Base-by-base conservation (phyloP, 2,329 filamentous ascomycete species). In the Penicillium capsulatum region DNA sequence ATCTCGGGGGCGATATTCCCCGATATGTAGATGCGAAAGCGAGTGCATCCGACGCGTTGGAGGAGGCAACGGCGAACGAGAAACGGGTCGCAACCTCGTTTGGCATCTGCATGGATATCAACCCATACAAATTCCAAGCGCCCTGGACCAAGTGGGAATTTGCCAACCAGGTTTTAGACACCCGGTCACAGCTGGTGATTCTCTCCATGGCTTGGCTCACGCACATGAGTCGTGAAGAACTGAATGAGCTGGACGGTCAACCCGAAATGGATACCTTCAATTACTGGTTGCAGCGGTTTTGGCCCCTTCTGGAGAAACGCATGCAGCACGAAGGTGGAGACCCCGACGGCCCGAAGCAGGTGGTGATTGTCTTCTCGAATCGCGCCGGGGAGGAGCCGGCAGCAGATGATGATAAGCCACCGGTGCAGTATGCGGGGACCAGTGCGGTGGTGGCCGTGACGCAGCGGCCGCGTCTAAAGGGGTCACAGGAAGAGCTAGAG, bases 201-300 rank as follows among this genome's bases (percentile, higher is more conserved):
- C 52, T 83, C 11, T 74, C 69, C n/a, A 82, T 81, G 76, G 80
- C 80, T 1, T 83, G 79, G 79, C 57, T 81, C 16, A 79, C 76
- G 11, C 58, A 68, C 17, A 59, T 78, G 16, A 60, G 64, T 17
- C 65, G 69, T 2, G 67, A 72, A 16, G 75, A 77, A 42, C 55
- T 80, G 17, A 59, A 61, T 14, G 40, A 59, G 6, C 60, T 73
- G 13, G 61, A 66, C 1, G 55, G 58, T 4, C 58, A 66, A 36
- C 75, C 77, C 3, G 79, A 83, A 50, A 63, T 76, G 55, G 73
- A 77, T 50, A 83, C 80, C 1, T 70, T 82, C 42, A 71, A 70
- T 34, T 83, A 83, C 56, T 83, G 80, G 80, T 61, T 82, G 14
- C 71, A 76, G 57, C 63, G 80, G 29, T 76, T 83, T 42, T 68